Evolutionary conservation across 192 early-diverging fungal genomes (phyloP).

Genomic region (Entomortierella chlamydospora): DNA sequence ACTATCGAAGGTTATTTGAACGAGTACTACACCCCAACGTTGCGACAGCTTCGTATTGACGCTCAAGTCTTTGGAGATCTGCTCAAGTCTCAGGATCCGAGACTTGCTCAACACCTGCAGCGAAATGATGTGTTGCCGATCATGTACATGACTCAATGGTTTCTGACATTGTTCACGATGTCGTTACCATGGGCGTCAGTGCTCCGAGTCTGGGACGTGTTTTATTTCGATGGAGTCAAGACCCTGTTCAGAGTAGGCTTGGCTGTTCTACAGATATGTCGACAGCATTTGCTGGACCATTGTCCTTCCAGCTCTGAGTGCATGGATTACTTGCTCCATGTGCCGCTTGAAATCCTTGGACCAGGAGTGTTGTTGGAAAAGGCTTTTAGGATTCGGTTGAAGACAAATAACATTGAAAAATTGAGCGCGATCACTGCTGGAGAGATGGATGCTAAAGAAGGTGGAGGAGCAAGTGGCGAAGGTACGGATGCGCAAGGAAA

Average conservation of each 20-base stretch:
- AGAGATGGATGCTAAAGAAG: slow-evolving; percentile 28
- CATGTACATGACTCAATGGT: slow-evolving; percentile 95
- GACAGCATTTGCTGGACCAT: slow-evolving; percentile 71
- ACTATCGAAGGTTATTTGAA: slow-evolving; percentile 78
- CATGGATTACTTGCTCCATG: slow-evolving; percentile 80
- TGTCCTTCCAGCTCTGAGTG: slow-evolving; percentile 83
- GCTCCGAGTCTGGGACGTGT: slow-evolving; percentile 94
- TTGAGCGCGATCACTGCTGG: slow-evolving; percentile 22
- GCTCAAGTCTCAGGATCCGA: slow-evolving; percentile 73
- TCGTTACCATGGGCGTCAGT: slow-evolving; percentile 89
- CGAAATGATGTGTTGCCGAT: slow-evolving; percentile 83
- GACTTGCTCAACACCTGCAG: slow-evolving; percentile 76
- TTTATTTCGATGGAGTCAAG: slow-evolving; percentile 87
- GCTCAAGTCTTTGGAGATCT: slow-evolving; percentile 83
- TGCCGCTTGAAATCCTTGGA: slow-evolving; percentile 73
- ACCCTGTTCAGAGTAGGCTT: slow-evolving; percentile 85
- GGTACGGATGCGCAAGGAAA: neutral
- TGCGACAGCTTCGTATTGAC: slow-evolving; percentile 84
- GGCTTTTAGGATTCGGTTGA: slow-evolving; percentile 74
- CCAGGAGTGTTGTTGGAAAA: slow-evolving; percentile 75
- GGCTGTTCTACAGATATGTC: slow-evolving; percentile 74
- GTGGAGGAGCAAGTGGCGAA: neutral
- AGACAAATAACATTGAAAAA: slow-evolving; percentile 26
- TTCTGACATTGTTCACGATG: slow-evolving; percentile 90
- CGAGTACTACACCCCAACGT: slow-evolving; percentile 78